Percentiles rank a stretch among this genome's conserved stretches.
Evolutionary conservation across 2,329 filamentous ascomycete genomes (phyloP).

Genomic region (Didymella segeticola): DNA sequence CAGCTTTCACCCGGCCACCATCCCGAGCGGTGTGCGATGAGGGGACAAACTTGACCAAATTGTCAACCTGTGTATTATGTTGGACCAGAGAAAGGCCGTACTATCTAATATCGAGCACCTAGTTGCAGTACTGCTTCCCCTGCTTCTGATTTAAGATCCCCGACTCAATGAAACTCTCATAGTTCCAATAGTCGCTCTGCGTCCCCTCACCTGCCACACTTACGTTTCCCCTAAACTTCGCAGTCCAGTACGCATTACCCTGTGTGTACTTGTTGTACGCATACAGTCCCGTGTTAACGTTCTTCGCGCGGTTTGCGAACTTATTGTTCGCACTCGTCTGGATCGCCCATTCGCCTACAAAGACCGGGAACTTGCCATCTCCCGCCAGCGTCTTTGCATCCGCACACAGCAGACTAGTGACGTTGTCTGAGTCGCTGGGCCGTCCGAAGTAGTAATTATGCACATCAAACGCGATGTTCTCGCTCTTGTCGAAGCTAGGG

Average conservation of each 20-base stretch:
- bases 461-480: conserved; percentile 32
- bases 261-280: conserved; percentile 43
- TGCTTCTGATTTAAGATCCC: conserved; percentile 12
- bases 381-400: conserved; percentile 22
- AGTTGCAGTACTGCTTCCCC: conserved; percentile 10
- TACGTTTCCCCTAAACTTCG: conserved; percentile 23
- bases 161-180: conserved; percentile 15
- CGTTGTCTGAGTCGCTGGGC: conserved; percentile 20
- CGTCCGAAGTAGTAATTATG: conserved; percentile 37
- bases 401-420: conserved; percentile 20
- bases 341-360: conserved; percentile 48
- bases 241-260: conserved; percentile 43
- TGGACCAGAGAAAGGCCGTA: too few relatives aligned
- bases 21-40: too few relatives aligned
- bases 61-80: too few relatives aligned
- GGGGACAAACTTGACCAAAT: too few relatives aligned
- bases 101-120: too few relatives aligned
- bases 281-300: conserved; percentile 43
- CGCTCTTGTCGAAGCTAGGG: conserved; percentile 3
- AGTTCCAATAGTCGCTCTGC: conserved; percentile 26
- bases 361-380: conserved; percentile 30
- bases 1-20: too few relatives aligned
- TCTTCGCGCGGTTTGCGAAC: conserved; percentile 33
- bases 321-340: conserved; percentile 45
- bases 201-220: conserved; percentile 20